These are phyloP conservation scores for Cercospora canescens DNA, from an alignment of 2,329 filamentous ascomycete genomes.

Conservation along the genomic window DNA sequence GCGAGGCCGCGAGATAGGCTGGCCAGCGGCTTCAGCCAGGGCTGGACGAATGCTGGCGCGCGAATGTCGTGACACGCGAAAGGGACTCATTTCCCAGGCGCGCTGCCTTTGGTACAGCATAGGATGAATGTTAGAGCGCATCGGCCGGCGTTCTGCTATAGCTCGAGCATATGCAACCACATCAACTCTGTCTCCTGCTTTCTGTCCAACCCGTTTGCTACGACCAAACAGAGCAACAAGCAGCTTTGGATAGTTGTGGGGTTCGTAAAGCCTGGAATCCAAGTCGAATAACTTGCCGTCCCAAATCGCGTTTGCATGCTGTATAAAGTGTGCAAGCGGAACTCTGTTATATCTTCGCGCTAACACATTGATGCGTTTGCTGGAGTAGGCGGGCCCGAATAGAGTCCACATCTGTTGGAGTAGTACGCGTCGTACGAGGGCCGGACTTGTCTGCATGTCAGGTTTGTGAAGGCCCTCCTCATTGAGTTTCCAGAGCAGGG, in stretches of 20 bases:
- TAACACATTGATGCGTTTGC: constrained; percentile 22
- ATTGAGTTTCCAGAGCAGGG: constrained; percentile 30
- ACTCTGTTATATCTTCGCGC: constrained; percentile 25
- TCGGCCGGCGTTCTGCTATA: constrained; percentile 1
- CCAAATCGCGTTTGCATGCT: constrained; percentile 35
- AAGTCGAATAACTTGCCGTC: constrained; percentile 21
- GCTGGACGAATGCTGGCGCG: not conserved
- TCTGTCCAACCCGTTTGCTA: constrained; percentile 6
- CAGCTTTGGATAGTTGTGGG: constrained; percentile 14
- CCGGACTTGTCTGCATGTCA: constrained; percentile 17
- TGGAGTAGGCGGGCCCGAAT: constrained; percentile 36
- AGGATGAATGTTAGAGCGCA: not conserved
- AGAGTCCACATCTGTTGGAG: constrained; percentile 35
- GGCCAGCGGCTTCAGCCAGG: not conserved
- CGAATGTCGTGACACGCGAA: constrained; percentile 14
- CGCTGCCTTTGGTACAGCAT: not conserved
- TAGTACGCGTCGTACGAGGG: constrained; percentile 25
- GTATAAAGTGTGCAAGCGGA: constrained; percentile 31
- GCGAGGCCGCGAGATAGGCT: constrained; percentile 3
- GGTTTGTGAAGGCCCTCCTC: constrained; percentile 26
- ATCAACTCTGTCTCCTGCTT: constrained; percentile 24
- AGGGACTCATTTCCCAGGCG: constrained; percentile 24
- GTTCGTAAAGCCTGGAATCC: constrained; percentile 16
- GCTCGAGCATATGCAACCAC: constrained; percentile 25
- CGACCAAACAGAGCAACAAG: constrained; percentile 28